Evolutionary conservation across 2,329 filamentous ascomycete genomes (phyloP).

Genomic region (Lachnellula subtilissima): DNA sequence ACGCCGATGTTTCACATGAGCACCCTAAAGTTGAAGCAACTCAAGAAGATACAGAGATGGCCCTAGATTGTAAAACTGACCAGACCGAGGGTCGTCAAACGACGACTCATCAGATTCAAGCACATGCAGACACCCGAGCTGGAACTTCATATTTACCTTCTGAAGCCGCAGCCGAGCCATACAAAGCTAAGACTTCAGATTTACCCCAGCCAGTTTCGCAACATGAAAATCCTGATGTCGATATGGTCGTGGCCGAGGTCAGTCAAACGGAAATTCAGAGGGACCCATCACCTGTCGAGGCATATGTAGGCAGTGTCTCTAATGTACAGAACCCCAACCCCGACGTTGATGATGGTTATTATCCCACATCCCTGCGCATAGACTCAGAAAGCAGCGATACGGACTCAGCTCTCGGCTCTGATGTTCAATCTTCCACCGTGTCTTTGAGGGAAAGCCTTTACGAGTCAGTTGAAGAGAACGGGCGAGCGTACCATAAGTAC

Average conservation of each 20-base stretch:
- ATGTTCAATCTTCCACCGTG: constrained; percentile 10
- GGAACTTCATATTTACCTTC: background rate
- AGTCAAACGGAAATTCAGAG: background rate
- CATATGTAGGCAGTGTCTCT: background rate
- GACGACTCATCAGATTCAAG: too few species aligned
- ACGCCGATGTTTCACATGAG: too few species aligned
- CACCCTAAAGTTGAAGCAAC: too few species aligned
- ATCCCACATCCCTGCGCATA: constrained; percentile 8
- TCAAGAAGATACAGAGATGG: too few species aligned
- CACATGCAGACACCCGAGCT: too few species aligned
- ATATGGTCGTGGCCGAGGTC: background rate
- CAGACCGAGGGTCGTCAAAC: too few species aligned
- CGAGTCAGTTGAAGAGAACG: constrained; percentile 16
- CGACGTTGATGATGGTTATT: constrained; percentile 8
- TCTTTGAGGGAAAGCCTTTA: constrained; percentile 15
- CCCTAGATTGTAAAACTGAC: too few species aligned
- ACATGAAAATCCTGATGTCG: background rate
- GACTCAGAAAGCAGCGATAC: constrained; percentile 9
- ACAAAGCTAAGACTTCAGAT: background rate
- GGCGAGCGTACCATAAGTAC: constrained; percentile 18
- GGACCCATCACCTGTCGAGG: background rate
- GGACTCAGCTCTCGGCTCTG: constrained; percentile 11
- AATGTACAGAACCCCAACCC: background rate
- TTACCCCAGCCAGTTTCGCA: background rate
- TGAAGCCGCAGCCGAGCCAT: background rate